Base-by-base conservation (phyloP, 768 basidiomycete species). In the Phaeotremella skinneri region DNA sequence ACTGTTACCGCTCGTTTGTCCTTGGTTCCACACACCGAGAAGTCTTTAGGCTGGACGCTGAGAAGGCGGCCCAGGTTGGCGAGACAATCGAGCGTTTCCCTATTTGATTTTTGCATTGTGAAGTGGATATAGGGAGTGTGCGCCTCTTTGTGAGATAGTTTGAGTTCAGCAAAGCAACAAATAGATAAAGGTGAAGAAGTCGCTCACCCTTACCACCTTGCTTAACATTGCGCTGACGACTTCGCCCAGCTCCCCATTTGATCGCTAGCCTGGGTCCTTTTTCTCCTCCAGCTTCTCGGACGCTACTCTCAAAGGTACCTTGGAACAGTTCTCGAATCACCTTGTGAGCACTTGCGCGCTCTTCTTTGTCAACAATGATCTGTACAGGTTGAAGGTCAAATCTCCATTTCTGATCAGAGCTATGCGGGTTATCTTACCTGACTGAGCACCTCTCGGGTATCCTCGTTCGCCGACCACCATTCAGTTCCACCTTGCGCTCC, bases 1-100 rank as follows among this genome's bases (percentile, higher is more conserved):
- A 90, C 86, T 1, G 96, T 98, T 16, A 98, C 91, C 0, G 91
- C 96, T 31, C 96, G 88, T 74, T 98, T 99, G 79, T 99, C 96
- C 74, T 99, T 99, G 6, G 96, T 99, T 0, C 96, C 96, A 2
- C 92, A 90, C 25, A 92, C 88, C 23, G 86, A 85, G 6, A 99
- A 81, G 70, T 94, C 90, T 77, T 88, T 91, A 50, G 85, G 75
- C 23, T 81, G 84, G 58, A 86, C 85, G 61, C 87, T 86, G n/a
- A 97, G 80, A 29, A 83, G 81, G 14, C 91, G 85, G 17, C 89
- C 81, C 30, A 99, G 79, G 67, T 93, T 82, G 1, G 84, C 81
- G 21, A 99, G 83, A 1, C 90, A 91, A 71, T 98, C 96, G 72
- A 96, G 92, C 2, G 91, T 96, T 72, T 99, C 96, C 43, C 96